These are phyloP conservation scores for Mrakia blollopis DNA, from an alignment of 768 basidiomycete genomes.

Conservation along the genomic window DNA sequence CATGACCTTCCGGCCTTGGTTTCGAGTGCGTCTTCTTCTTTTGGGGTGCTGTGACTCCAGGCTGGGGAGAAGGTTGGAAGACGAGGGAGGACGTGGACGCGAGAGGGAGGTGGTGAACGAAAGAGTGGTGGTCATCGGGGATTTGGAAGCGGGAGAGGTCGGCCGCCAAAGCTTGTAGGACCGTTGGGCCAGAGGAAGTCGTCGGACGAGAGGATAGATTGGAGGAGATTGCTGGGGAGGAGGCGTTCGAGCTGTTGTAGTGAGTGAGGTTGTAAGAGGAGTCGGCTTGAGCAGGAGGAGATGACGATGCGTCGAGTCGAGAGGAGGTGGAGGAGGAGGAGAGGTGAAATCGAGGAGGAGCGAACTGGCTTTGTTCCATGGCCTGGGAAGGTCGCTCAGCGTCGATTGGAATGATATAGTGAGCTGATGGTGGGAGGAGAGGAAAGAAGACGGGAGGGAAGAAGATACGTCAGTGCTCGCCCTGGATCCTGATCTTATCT, in stretches of 20 bases:
- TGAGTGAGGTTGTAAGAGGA: not conserved
- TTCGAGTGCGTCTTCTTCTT: conserved; percentile 32
- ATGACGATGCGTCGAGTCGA: not conserved
- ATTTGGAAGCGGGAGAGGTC: conserved; percentile 26
- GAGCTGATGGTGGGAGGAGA: not conserved
- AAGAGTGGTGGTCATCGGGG: conserved; percentile 24
- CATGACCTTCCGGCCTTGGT: conserved; percentile 43
- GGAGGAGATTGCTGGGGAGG: not conserved
- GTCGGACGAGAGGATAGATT: not conserved
- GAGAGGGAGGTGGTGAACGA: not conserved
- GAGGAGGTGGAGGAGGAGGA: not conserved
- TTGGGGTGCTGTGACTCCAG: conserved; percentile 16
- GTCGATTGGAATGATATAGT: not conserved
- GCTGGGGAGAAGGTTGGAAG: conserved; percentile 24
- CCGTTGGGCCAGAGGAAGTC: conserved; percentile 11
- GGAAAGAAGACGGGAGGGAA: not conserved
- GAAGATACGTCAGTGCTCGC: not conserved
- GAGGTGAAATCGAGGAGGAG: not conserved
- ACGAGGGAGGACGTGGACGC: not conserved
- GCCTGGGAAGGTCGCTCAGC: not conserved
- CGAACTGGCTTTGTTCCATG: not conserved
- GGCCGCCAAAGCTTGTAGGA: conserved; percentile 30
- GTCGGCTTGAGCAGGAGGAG: not conserved
- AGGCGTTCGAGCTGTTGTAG: not conserved
- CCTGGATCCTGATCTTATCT: not conserved